Evolutionary conservation across 2,329 filamentous ascomycete genomes (phyloP).

Genomic region (Hyphodiscus sp.): DNA sequence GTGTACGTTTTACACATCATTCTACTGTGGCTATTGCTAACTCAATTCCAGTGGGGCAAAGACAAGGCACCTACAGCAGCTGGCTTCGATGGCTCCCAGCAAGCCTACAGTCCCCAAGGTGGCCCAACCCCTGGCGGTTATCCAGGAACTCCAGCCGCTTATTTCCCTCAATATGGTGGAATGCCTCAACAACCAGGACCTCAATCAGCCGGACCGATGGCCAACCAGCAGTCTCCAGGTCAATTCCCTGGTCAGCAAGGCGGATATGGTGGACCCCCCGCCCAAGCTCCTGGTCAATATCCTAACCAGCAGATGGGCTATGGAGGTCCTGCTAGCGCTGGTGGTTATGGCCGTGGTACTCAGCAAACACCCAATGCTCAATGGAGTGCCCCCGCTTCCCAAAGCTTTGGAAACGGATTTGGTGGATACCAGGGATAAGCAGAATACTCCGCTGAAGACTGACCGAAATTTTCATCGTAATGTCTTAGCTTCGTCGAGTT

Average conservation of each 20-base stretch:
- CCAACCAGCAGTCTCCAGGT: conserved; percentile 34
- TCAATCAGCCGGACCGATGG: conserved; percentile 32
- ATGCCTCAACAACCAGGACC: conserved; percentile 34
- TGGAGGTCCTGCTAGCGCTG: conserved; percentile 67
- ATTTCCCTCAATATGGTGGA: conserved; percentile 93
- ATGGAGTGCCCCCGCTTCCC: conserved; percentile 47
- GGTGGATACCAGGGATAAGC: conserved; percentile 54
- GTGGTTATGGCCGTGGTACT: conserved; percentile 75
- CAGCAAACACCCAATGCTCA: conserved; percentile 34
- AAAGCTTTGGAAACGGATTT: conserved; percentile 57
- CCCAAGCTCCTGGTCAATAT: conserved; percentile 56
- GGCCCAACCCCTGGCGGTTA: conserved; percentile 63
- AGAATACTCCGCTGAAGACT: conserved; percentile 3
- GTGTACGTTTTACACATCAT: conserved; percentile 58
- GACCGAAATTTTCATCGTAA: conserved; percentile 7
- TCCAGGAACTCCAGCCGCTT: conserved; percentile 70
- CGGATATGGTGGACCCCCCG: conserved; percentile 56
- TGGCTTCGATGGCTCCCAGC: conserved; percentile 74
- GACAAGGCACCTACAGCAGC: conserved; percentile 80
- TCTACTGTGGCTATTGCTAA: conserved; percentile 26
- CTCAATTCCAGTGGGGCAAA: conserved; percentile 78
- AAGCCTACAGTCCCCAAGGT: conserved; percentile 65
- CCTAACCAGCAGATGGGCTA: conserved; percentile 66
- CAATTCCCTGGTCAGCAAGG: conserved; percentile 59
- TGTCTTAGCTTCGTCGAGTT: conserved; percentile 16